Evolutionary conservation across 2,329 filamentous ascomycete genomes (phyloP).

Genomic region (Venturiaceae sp.): DNA sequence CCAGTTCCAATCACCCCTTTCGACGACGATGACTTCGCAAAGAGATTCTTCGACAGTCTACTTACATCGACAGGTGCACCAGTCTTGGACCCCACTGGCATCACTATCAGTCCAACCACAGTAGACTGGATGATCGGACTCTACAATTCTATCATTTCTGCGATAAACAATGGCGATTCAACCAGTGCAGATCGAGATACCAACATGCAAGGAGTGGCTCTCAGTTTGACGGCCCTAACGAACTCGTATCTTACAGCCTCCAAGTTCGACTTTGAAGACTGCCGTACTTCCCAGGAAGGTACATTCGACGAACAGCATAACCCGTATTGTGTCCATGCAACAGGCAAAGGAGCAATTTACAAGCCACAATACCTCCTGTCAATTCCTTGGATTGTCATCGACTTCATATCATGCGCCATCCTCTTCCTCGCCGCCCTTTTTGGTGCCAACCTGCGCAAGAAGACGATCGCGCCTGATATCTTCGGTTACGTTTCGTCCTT

Average conservation of each 20-base stretch:
- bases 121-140: not conserved
- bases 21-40: not conserved
- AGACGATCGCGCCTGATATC: not conserved
- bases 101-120: not conserved
- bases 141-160: not conserved
- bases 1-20: not conserved
- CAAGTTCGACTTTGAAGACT: too few relatives aligned
- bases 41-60: not conserved
- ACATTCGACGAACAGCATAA: not conserved
- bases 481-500: slow-evolving; percentile 1
- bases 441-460: not conserved
- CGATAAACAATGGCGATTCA: too few relatives aligned
- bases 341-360: not conserved
- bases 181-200: too few relatives aligned
- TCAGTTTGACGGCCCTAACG: too few relatives aligned
- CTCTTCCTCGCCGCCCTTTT: not conserved
- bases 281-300: not conserved
- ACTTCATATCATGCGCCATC: not conserved
- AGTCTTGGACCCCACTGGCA: not conserved
- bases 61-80: not conserved
- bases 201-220: too few relatives aligned
- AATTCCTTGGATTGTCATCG: not conserved
- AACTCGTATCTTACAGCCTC: too few relatives aligned
- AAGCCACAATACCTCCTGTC: not conserved
- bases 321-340: not conserved